phyloP scores from a whole-genome alignment of 2,329 filamentous ascomycete species.

The Scortechinia acanthostroma region DNA sequence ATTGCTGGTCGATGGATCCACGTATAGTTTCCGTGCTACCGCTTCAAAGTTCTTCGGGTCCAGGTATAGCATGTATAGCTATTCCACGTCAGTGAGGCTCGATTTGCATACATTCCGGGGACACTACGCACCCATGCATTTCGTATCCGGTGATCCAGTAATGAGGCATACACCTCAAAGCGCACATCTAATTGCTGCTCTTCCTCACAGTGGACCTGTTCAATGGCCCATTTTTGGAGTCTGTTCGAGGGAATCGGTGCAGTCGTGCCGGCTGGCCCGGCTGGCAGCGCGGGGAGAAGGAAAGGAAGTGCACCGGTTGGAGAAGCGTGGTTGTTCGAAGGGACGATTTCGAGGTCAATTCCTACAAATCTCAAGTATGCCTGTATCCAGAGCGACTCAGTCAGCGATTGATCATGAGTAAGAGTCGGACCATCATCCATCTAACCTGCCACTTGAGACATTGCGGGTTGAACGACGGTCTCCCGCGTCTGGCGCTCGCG shows the following conservation, averaged over 20 bases:
- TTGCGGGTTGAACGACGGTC: constrained; percentile 80
- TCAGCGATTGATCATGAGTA: constrained; percentile 4
- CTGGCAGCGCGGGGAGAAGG: constrained; percentile 49
- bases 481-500: constrained; percentile 48
- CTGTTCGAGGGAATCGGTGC: constrained; percentile 52
- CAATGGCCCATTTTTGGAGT: constrained; percentile 62
- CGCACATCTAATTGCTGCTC: constrained; percentile 43
- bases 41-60: constrained; percentile 53
- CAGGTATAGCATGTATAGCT: constrained; percentile 79
- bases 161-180: constrained; percentile 70
- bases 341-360: constrained; percentile 56
- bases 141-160: constrained; percentile 72
- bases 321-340: constrained; percentile 89
- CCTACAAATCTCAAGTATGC: constrained; percentile 74
- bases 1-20: constrained; percentile 53
- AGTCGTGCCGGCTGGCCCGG: constrained; percentile 22
- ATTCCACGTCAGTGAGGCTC: constrained; percentile 5
- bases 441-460: constrained; percentile 94
- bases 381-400: constrained; percentile 30
- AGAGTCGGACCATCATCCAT: constrained; percentile 5
- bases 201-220: constrained; percentile 31
- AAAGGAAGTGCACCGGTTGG: constrained; percentile 85
- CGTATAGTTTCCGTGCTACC: constrained; percentile 68
- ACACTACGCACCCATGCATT: constrained; percentile 67
- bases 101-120: not conserved